Evolutionary conservation across 192 early-diverging fungal species (phyloP), one percentile per base, ranked within the genome.

Genomic region (Cetraspora pellucida): DNA sequence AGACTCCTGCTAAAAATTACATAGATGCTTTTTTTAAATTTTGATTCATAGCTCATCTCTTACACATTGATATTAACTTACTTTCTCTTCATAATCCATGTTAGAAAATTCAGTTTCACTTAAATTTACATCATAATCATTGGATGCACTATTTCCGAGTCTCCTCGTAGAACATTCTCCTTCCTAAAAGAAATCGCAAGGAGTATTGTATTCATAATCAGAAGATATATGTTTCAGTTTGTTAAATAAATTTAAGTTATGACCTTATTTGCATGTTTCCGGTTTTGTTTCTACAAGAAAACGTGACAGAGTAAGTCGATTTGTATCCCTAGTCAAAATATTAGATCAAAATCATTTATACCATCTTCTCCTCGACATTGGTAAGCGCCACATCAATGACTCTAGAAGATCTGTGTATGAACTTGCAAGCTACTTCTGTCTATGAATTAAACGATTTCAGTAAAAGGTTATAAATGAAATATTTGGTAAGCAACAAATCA

Each of bases 381-480:
- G 58, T 60, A 25, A 60, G 58, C 25, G 58, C 58, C 21, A 27
- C 25, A 60, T 52, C 58, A 60, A 59, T 10, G 25, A 60, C 0
- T 27, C 10, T 27, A 60, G 58, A 2, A 25, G 58, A 60, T 60
- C 58, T 60, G 25, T 11, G 21, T 25, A 60, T 60, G 25, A 60
- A 25, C 58, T 60, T 60, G 58, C 58, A 60, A 28, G 58, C 58
- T 25, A 60, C 58, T 28, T 60, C 21, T 23, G 58, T 25, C 58
- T 60, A 63, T 63, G 30, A 63, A 31, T 63, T 17, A 63, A 63
- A 43, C 30, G 30, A 63, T 37, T 63, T 63, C 30, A 63, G 60
- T 63, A 63, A 60, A 60, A 27, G 21, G 58, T 28, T 60, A 60
- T 25, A 17, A 60, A 60, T 60, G 21, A 6, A 60, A 60, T 60